A percentile compares a stretch with the other conserved stretches of the same genome.
These are phyloP conservation scores for Uronychia setigera DNA, from an alignment of 73 alveolate species.

Conservation along the genomic window DNA sequence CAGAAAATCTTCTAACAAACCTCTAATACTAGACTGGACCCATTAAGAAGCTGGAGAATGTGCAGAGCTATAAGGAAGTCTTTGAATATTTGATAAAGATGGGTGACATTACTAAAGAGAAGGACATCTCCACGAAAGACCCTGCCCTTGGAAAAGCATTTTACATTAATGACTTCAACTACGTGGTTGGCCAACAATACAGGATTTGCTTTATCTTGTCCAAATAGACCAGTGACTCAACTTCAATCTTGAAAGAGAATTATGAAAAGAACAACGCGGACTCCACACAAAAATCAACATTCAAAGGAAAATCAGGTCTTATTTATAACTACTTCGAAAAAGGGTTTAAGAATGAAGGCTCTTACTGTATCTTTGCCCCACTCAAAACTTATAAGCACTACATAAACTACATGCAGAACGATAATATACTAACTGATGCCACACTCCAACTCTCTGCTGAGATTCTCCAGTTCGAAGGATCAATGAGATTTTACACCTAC, in stretches of 20 bases:
- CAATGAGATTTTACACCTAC: neutral
- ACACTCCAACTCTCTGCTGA: neutral
- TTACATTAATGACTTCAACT: conserved; percentile 48
- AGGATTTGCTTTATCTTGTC: conserved; percentile 51
- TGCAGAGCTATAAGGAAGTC: conserved; percentile 4
- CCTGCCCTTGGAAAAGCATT: neutral
- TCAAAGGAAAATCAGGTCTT: conserved; percentile 19
- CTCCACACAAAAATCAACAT: neutral
- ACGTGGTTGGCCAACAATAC: conserved; percentile 24
- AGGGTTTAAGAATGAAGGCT: neutral
- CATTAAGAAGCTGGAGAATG: conserved; percentile 5
- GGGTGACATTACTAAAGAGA: neutral
- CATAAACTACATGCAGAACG: neutral
- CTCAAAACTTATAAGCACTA: neutral
- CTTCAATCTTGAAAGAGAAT: neutral
- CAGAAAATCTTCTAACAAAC: neutral
- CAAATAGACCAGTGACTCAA: conserved; percentile 15
- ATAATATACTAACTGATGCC: neutral
- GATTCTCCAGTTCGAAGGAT: neutral
- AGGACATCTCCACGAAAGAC: neutral
- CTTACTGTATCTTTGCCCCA: neutral
- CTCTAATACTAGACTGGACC: neutral
- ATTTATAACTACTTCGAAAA: neutral
- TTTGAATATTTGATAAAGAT: neutral
- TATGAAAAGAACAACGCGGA: neutral